These are phyloP conservation scores for Nissolia schottii DNA, from an alignment of 306 rosid species.

Conservation along the genomic window DNA sequence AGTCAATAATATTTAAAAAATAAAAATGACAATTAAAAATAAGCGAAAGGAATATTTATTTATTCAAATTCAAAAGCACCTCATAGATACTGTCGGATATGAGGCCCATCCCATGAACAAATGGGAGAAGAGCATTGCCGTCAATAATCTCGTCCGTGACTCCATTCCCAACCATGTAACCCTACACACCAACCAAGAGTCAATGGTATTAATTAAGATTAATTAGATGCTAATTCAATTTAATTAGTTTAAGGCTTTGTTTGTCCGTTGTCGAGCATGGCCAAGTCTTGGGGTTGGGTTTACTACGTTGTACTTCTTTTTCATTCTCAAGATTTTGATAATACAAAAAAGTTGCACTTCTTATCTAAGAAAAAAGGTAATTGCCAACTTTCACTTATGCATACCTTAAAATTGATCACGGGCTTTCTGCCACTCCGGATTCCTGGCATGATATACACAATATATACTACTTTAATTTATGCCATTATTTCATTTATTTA, in stretches of 20 bases:
- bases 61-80: constrained; percentile 30
- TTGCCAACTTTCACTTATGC: no score
- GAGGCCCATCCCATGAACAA: constrained; percentile 85
- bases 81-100: constrained; percentile 53
- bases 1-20: no score
- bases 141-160: constrained; percentile 57
- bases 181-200: constrained; percentile 34
- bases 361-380: no score
- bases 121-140: constrained; percentile 65
- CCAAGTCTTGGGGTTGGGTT: no score
- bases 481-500: not conserved
- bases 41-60: not conserved
- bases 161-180: constrained; percentile 80
- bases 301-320: no score
- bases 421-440: constrained; percentile 41
- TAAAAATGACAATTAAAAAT: not conserved
- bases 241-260: no score
- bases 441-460: constrained; percentile 36
- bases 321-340: no score
- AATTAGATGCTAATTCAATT: no score
- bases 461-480: not conserved
- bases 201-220: no score
- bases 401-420: constrained; percentile 67
- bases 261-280: no score
- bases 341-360: no score